phyloP scores from a whole-genome alignment of 1,139 yeast genomes.

The Ogataea hybrid region DNA sequence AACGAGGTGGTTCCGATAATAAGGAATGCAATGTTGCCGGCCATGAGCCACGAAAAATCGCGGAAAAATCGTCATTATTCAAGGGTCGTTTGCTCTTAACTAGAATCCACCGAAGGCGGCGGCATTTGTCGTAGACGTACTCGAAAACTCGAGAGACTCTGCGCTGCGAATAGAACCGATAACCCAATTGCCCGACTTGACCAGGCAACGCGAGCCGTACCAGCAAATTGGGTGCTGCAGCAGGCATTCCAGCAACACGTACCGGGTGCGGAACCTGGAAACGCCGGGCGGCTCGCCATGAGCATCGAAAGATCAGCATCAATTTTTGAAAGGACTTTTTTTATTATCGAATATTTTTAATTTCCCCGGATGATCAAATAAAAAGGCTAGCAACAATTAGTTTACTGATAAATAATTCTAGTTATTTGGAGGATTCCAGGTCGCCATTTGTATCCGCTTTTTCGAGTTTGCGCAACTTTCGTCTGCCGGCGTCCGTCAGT shows the following conservation, averaged over 20 bases:
- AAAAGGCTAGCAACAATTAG: not conserved
- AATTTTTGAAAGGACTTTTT: not conserved
- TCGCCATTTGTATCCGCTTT: not conserved
- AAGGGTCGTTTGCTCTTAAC: constrained; percentile 63
- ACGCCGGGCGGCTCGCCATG: not conserved
- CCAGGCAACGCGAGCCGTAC: not conserved
- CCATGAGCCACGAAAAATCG: constrained; percentile 84
- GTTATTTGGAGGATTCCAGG: not conserved
- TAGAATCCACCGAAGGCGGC: constrained; percentile 69
- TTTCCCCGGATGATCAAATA: not conserved
- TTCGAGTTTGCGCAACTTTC: constrained; percentile 2
- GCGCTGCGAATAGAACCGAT: constrained; percentile 4
- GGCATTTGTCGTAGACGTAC: constrained; percentile 33
- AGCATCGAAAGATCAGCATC: not conserved
- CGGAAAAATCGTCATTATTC: constrained; percentile 85
- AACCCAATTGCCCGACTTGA: not conserved
- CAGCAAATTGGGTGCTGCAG: not conserved
- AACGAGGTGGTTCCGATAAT: constrained; percentile 89
- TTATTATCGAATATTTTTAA: constrained; percentile 2
- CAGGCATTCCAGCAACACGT: not conserved
- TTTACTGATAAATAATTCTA: not conserved
- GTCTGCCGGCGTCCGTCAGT: not conserved
- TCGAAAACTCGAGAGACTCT: constrained; percentile 19
- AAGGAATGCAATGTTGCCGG: constrained; percentile 79
- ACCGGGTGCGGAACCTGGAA: not conserved